Evolutionary conservation across 73 alveolate species (phyloP).

Genomic region (Paramecium pentaurelia): DNA sequence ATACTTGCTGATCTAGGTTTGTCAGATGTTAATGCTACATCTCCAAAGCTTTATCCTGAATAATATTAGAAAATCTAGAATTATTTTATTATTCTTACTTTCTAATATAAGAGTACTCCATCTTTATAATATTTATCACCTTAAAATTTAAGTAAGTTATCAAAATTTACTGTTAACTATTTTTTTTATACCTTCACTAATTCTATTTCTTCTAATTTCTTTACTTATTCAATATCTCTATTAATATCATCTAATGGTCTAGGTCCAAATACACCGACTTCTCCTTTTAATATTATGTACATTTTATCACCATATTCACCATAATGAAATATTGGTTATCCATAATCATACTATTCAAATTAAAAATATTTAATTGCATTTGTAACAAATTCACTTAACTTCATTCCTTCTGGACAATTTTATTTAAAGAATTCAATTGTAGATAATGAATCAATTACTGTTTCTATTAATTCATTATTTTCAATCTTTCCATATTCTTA

Average conservation of each 20-base stretch:
- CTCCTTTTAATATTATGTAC: constrained; percentile 38
- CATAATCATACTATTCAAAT: background rate
- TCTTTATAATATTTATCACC: background rate
- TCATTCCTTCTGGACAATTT: constrained; percentile 26
- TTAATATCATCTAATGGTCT: background rate
- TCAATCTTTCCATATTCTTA: background rate
- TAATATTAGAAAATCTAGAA: background rate
- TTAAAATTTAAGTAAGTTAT: background rate
- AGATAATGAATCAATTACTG: background rate
- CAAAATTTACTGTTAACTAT: background rate
- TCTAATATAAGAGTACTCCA: background rate
- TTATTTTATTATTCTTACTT: background rate
- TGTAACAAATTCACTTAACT: background rate
- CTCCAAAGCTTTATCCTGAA: constrained; percentile 45
- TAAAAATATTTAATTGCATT: constrained; percentile 10
- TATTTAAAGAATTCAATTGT: constrained; percentile 18
- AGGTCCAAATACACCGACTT: constrained; percentile 44
- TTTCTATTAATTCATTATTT: background rate
- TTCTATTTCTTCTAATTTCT: background rate
- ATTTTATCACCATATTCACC: constrained; percentile 47
- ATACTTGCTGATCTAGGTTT: constrained; percentile 29
- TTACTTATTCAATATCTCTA: background rate
- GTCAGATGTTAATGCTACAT: constrained; percentile 5
- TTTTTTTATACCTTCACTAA: background rate
- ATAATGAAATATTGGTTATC: background rate